Conservation (phyloP, 1,284 basidiomycete species). For the Heliocybe sulcata region DNA sequence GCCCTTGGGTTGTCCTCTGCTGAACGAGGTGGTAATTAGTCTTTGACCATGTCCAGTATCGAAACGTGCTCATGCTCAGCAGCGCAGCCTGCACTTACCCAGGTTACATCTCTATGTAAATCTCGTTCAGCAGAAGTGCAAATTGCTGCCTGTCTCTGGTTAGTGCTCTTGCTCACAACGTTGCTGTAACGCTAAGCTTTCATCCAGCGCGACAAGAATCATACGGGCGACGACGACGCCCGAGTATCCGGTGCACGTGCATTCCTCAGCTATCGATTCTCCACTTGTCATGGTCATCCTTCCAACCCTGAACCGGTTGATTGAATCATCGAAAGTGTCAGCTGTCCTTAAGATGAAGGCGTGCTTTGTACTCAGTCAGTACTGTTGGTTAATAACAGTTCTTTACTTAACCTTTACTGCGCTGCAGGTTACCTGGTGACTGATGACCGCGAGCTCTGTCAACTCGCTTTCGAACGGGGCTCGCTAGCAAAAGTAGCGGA, state of each 20-base stretch:
- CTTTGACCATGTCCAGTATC: background rate
- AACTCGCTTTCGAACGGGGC: constrained; percentile 57
- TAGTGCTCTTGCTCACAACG: constrained; percentile 4
- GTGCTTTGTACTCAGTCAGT: constrained; percentile 66
- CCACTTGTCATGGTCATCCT: constrained; percentile 33
- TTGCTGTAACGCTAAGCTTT: background rate
- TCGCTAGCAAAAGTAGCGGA: constrained; percentile 40
- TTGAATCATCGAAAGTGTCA: constrained; percentile 34
- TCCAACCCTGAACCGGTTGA: constrained; percentile 53
- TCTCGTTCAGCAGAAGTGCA: constrained; percentile 52
- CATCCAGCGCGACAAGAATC: constrained; percentile 45
- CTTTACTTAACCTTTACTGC: background rate
- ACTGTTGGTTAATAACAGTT: background rate
- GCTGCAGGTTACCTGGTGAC: constrained; percentile 58
- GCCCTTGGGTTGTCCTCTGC: constrained; percentile 37
- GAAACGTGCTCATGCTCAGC: background rate
- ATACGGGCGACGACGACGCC: constrained; percentile 35
- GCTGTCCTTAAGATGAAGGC: constrained; percentile 44
- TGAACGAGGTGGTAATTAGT: constrained; percentile 29
- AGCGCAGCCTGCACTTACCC: constrained; percentile 23
- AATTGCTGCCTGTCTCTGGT: constrained; percentile 66
- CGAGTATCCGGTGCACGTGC: constrained; percentile 12
- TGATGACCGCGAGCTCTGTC: constrained; percentile 63
- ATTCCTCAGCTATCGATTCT: constrained; percentile 26
- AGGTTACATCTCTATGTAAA: constrained; percentile 41